Percentiles rank a stretch among this genome's conserved stretches.
Evolutionary conservation across 176 grass and related monocot genomes (phyloP).

Genomic region (Cenchrus fungigraminus): DNA sequence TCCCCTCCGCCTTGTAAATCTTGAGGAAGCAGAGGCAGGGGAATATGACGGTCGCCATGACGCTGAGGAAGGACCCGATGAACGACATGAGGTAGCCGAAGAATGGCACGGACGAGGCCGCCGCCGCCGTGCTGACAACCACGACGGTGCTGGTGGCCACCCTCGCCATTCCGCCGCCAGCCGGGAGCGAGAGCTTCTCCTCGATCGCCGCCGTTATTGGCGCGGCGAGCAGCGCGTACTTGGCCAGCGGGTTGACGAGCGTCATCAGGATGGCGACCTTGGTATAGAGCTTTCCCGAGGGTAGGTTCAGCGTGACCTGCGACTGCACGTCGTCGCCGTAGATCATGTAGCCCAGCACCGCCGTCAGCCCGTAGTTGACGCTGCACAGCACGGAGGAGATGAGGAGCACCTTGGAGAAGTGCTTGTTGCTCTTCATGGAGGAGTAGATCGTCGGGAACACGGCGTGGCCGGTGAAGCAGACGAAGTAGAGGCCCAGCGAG

Average conservation of each 20-base stretch:
- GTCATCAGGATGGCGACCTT: constrained; percentile 55
- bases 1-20: constrained; percentile 47
- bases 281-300: constrained; percentile 50
- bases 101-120: constrained; percentile 53
- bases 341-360: constrained; percentile 59
- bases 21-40: constrained; percentile 64
- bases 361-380: constrained; percentile 52
- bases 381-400: constrained; percentile 55
- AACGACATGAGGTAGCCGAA: constrained; percentile 65
- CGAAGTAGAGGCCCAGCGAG: constrained; percentile 57
- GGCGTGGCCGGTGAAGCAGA: constrained; percentile 60
- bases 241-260: constrained; percentile 59
- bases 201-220: constrained; percentile 53
- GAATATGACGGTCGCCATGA: constrained; percentile 54
- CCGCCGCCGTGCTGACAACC: constrained; percentile 47
- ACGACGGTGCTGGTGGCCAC: constrained; percentile 44
- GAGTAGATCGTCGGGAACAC: constrained; percentile 63
- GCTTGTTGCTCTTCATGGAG: constrained; percentile 48
- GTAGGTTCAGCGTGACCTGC: constrained; percentile 64
- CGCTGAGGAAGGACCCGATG: constrained; percentile 52
- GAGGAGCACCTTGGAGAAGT: constrained; percentile 62
- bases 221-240: constrained; percentile 48
- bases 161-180: background rate
- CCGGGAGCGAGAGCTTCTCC: constrained; percentile 6
- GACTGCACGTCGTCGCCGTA: constrained; percentile 56